phyloP scores from a whole-genome alignment of 2,329 filamentous ascomycete species.

The Lasiodiplodia hormozganensis region DNA sequence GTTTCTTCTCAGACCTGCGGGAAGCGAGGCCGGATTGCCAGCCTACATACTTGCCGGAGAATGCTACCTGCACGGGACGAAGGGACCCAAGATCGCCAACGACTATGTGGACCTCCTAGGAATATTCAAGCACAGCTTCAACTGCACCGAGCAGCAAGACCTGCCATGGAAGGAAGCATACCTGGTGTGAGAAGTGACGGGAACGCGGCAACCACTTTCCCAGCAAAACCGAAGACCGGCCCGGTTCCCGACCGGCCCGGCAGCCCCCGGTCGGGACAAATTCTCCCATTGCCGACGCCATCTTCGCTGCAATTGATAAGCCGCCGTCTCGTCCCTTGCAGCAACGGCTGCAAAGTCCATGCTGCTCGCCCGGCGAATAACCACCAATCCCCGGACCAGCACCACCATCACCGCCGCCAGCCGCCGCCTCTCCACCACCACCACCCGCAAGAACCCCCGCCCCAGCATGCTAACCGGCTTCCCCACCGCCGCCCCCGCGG shows the following conservation, averaged over 20 bases:
- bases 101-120: neutral
- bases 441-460: neutral
- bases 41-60: neutral
- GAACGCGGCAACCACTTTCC: no score
- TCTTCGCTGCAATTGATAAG: neutral
- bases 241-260: neutral
- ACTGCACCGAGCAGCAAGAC: neutral
- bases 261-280: neutral
- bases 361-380: no score
- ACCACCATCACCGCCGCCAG: no score
- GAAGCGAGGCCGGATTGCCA: neutral
- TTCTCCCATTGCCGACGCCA: neutral
- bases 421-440: no score
- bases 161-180: neutral
- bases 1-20: neutral
- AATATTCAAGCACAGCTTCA: neutral
- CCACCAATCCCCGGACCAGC: no score
- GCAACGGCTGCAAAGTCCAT: neutral
- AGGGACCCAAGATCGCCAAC: neutral
- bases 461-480: neutral
- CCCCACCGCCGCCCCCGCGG: neutral
- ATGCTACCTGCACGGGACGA: neutral
- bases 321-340: neutral
- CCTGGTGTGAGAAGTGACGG: neutral
- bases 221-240: no score